Evolutionary conservation across 1,284 basidiomycete species (phyloP), one percentile per base, ranked within the genome.

Genomic region (Baeospora myosura): DNA sequence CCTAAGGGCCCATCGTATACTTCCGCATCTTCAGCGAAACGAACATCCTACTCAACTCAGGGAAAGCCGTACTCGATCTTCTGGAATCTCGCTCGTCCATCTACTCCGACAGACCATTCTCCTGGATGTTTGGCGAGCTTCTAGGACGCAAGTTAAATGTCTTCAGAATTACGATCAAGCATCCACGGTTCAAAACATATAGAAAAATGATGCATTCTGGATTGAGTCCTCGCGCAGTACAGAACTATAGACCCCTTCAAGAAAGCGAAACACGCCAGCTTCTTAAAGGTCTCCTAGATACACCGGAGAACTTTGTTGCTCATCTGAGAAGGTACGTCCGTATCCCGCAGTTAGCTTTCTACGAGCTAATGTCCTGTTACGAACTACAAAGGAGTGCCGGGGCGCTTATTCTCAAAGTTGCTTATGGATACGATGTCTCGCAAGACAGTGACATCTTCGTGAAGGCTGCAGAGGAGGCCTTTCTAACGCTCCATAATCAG

Each of bases 371-470:
- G 14, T 10, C 17, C 7, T 38, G 12, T 8, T 25, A n/a, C n/a
- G 2, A 1, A n/a, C n/a, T 21, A 31, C 38, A 31, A 10, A 49
- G 48, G n/a, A 26, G 26, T 14, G 25, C 42, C 2, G 48, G 48
- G 12, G 38, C 46, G 14, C 18, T 48, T 4, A 42, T 48, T 16
- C 32, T 49, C 16, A 45, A 44, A 11, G 20, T 49, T 1, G 40
- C 48, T 6, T 49, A 49, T 21, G 48, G 48, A 8, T 31, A 48
- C 1, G 31, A 45, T 5, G 28, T 30, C 17, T 30, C 40, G 38
- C 32, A 17, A 26, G 12, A 30, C 38, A 11, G 26, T 34, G 5
- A 29, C 44, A 20, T 46, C 47, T 42, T 30, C 34, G 3, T 41
- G 25, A 49, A 14, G 39, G 45, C 21, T 29, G 47, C 11, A 30